Conservation (phyloP, 139 green algal genomes). For the Coelastrella sp. region DNA sequence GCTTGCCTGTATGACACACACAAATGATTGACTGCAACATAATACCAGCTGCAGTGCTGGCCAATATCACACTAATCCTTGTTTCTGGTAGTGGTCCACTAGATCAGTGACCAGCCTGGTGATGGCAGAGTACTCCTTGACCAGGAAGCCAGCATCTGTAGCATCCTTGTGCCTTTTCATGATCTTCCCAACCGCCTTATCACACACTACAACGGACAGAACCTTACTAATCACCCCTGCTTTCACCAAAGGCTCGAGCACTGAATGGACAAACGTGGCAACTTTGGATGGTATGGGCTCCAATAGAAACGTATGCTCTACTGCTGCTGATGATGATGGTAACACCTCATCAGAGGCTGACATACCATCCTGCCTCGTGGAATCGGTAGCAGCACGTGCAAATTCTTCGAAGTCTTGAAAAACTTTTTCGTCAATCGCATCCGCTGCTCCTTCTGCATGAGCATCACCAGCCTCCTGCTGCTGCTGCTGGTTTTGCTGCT, state of each 20-base stretch:
- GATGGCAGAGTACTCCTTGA: conserved; percentile 31
- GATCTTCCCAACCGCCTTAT: conserved; percentile 33
- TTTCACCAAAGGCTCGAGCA: conserved; percentile 31
- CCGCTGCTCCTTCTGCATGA: background rate
- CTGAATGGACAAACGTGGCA: background rate
- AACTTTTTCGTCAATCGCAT: too few species aligned
- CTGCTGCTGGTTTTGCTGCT: conserved; percentile 28
- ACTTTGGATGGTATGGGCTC: background rate
- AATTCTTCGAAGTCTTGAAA: background rate
- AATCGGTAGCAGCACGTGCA: background rate
- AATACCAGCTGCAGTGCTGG: background rate
- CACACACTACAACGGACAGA: background rate
- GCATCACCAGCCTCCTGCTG: conserved; percentile 5
- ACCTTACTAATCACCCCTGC: background rate
- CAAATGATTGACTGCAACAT: too few species aligned
- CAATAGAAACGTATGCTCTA: background rate
- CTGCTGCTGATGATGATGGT: background rate
- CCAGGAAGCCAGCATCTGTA: conserved; percentile 4
- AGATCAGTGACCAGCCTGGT: conserved; percentile 35
- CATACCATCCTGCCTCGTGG: background rate
- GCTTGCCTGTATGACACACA: too few species aligned
- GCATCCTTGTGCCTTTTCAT: conserved; percentile 24
- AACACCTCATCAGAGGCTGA: background rate
- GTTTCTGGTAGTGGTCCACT: conserved; percentile 34
- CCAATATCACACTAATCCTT: background rate